These are phyloP conservation scores for Klebsormidium nitens DNA, from an alignment of 139 green algal species.

Conservation along the genomic window DNA sequence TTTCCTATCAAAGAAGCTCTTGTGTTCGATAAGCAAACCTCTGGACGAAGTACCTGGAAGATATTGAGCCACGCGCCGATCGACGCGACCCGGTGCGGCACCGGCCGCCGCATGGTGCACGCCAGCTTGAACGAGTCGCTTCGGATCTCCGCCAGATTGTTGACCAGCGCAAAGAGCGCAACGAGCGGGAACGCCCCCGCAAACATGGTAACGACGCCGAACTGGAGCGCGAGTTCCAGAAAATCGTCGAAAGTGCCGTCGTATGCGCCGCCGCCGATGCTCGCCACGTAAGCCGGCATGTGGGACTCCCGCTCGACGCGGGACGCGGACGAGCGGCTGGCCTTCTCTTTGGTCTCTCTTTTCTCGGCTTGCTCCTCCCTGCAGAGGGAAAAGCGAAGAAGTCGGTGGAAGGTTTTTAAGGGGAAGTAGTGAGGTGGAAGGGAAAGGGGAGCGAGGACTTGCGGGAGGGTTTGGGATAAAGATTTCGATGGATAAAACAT, in stretches of 20 bases:
- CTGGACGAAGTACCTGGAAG: constrained; percentile 25
- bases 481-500: too few species aligned
- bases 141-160: constrained; percentile 39
- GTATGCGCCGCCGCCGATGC: constrained; percentile 16
- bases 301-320: constrained; percentile 20
- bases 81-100: constrained; percentile 24
- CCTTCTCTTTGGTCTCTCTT: too few species aligned
- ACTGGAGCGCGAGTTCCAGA: constrained; percentile 31
- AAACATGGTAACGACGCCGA: constrained; percentile 38
- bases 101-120: constrained; percentile 10
- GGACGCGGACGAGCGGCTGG: too few species aligned
- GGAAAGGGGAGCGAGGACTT: too few species aligned
- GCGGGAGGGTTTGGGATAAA: too few species aligned
- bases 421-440: too few species aligned
- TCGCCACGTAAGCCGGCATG: constrained; percentile 23
- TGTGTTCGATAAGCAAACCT: too few species aligned
- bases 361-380: too few species aligned
- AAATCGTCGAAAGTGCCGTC: constrained; percentile 34
- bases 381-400: too few species aligned
- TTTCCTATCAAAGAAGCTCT: too few species aligned
- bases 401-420: too few species aligned
- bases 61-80: constrained; percentile 39
- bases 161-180: constrained; percentile 27
- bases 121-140: constrained; percentile 41
- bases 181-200: constrained; percentile 26